Conservation (phyloP, 2,329 filamentous ascomycete genomes). For the Beauveria asiatica region DNA sequence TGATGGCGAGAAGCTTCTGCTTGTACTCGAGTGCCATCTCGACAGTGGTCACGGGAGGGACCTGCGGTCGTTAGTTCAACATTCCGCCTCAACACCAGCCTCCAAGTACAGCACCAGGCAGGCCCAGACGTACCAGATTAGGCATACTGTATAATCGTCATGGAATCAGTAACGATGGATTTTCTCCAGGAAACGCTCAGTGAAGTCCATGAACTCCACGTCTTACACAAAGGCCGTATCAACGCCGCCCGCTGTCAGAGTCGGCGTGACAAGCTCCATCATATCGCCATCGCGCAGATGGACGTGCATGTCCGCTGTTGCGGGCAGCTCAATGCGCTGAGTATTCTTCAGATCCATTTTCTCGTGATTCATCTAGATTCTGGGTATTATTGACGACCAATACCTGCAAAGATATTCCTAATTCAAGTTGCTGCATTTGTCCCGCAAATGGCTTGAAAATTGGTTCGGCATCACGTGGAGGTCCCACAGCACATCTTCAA, state of each 20-base stretch:
- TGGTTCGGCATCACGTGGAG: constrained; percentile 4
- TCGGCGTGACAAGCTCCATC: constrained; percentile 48
- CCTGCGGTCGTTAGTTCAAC: constrained; percentile 10
- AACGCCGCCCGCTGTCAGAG: constrained; percentile 51
- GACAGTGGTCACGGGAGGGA: constrained; percentile 53
- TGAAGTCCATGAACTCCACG: neutral
- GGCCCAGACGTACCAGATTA: constrained; percentile 41
- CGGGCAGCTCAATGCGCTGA: constrained; percentile 44
- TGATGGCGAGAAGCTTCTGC: constrained; percentile 48
- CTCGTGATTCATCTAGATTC: neutral
- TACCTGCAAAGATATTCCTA: neutral
- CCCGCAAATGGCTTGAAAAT: constrained; percentile 5
- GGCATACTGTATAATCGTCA: constrained; percentile 35
- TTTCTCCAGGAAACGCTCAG: neutral
- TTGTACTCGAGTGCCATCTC: constrained; percentile 56
- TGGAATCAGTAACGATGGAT: constrained; percentile 9
- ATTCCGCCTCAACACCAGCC: neutral
- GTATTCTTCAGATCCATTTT: constrained; percentile 28
- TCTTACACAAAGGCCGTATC: constrained; percentile 47
- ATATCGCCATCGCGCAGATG: constrained; percentile 61
- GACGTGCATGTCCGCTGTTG: constrained; percentile 61
- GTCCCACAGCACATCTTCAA: neutral
- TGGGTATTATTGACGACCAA: neutral
- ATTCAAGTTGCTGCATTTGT: neutral
- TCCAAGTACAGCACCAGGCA: neutral